Base-by-base conservation (phyloP, 225 moss, liverwort and hornwort genomes). In the Sphagnum tenellum region DNA sequence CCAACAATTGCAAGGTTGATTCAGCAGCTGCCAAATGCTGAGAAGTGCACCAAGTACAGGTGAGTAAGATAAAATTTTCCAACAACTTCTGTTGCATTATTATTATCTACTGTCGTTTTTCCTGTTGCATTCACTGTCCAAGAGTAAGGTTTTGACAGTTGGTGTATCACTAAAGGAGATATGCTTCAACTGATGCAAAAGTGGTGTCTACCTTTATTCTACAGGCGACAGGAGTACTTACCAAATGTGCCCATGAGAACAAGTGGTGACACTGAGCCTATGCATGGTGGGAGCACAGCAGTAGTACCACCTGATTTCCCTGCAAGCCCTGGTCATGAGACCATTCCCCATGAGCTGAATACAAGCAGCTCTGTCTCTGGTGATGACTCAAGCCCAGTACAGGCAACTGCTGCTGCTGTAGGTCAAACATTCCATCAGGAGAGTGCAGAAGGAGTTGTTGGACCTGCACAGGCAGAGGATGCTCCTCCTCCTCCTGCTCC, bases 171-270 rank as follows among this genome's bases (percentile, higher is more conserved):
- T 29, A 29, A 29, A 29, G 29, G 29, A 29, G 29, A 29, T 29
- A 29, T 29, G 29, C 29, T 29, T 29, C 29, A 29, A 29, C 29
- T 29, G 1, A 29, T 29, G 0, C 29, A 29, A 29, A 29, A 29
- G 29, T 29, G 29, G 29, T 29, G 29, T 29, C 29, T 29, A 29
- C 29, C 29, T 29, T 4, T 55, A 44, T 66, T 9, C 50, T 48
- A 61, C 92, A 92, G 92, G 71, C 84, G 79, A 64, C 92, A 89
- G 63, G 92, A 92, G 12, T 92, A 92, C 71, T 81, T 89, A 64
- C 89, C 89, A 48, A 92, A 89, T 62, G 89, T 92, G 56, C 92
- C 92, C 12, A 87, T 88, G 89, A 87, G 92, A 69, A 77, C 89
- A 62, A 70, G 58, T 29, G 29, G 29, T 4, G 92, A 92, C 47